These are phyloP conservation scores for Chytriomyces hyalinus DNA, from an alignment of 192 early-diverging fungal genomes.

Conservation along the genomic window DNA sequence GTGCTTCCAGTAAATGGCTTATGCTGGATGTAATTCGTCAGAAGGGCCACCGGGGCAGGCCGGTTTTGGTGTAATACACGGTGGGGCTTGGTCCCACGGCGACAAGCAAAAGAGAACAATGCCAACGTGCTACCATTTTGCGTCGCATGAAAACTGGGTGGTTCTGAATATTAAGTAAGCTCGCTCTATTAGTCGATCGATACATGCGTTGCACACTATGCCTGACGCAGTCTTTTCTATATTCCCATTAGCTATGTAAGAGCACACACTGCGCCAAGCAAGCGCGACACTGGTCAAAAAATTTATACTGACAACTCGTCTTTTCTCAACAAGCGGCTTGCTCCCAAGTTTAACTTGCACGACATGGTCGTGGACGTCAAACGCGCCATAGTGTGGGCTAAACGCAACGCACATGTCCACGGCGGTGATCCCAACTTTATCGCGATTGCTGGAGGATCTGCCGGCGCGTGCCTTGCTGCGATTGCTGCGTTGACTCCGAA, in stretches of 20 bases:
- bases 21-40: conserved; percentile 33
- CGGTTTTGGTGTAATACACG: conserved; percentile 48
- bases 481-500: conserved; percentile 61
- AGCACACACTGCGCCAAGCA: no score
- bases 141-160: conserved; percentile 59
- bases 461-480: conserved; percentile 65
- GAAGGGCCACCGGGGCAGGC: conserved; percentile 26
- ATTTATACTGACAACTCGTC: not conserved
- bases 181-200: no score
- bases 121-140: conserved; percentile 45
- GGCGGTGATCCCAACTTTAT: conserved; percentile 71
- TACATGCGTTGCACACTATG: no score
- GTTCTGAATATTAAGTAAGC: conserved; percentile 65
- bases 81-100: conserved; percentile 68
- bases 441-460: conserved; percentile 58
- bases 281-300: no score
- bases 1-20: not conserved
- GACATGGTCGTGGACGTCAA: conserved; percentile 72
- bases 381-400: conserved; percentile 73
- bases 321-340: conserved; percentile 41
- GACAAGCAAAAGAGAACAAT: conserved; percentile 51
- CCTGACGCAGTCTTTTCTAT: not conserved
- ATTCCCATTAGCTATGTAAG: not conserved
- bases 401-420: conserved; percentile 59
- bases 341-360: conserved; percentile 52